Conservation (phyloP, 2,329 filamentous ascomycete species). For the Periconia sp. region DNA sequence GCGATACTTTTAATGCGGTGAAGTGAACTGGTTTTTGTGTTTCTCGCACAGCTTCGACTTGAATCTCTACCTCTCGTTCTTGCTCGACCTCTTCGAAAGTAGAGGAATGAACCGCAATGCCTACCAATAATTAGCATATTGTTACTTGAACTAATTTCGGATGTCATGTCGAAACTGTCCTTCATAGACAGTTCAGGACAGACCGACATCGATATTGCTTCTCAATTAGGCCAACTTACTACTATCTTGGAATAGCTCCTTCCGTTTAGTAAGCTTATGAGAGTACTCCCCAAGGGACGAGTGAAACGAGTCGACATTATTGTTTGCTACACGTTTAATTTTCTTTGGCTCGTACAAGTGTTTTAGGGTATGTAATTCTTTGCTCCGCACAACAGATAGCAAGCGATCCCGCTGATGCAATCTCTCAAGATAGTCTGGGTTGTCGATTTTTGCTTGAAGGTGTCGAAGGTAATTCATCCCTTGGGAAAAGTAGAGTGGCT, state of each 20-base stretch:
- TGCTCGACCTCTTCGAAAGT: conserved; percentile 65
- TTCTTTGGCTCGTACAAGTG: conserved; percentile 61
- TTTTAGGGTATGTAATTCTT: conserved; percentile 63
- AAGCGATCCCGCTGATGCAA: conserved; percentile 46
- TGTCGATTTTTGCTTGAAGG: conserved; percentile 54
- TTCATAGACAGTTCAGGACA: too few species aligned
- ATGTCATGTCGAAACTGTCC: too few species aligned
- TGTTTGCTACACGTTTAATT: conserved; percentile 8
- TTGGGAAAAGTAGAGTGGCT: conserved; percentile 65
- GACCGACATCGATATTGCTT: too few species aligned
- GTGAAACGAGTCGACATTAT: conserved; percentile 18
- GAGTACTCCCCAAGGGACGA: conserved; percentile 14
- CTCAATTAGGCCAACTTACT: too few species aligned
- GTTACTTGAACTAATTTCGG: too few species aligned
- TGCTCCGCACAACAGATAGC: conserved; percentile 54
- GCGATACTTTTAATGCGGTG: conserved; percentile 50
- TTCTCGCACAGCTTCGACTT: conserved; percentile 64
- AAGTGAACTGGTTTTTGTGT: conserved; percentile 55
- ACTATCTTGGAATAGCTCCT: conserved; percentile 49
- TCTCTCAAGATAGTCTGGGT: conserved; percentile 51
- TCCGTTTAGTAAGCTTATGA: conserved; percentile 42
- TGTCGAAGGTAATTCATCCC: conserved; percentile 66
- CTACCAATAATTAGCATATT: too few species aligned
- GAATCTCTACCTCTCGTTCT: conserved; percentile 65
- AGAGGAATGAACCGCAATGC: conserved; percentile 53